phyloP scores from a whole-genome alignment of 2,329 filamentous ascomycete genomes.

The Lachnellula suecica region DNA sequence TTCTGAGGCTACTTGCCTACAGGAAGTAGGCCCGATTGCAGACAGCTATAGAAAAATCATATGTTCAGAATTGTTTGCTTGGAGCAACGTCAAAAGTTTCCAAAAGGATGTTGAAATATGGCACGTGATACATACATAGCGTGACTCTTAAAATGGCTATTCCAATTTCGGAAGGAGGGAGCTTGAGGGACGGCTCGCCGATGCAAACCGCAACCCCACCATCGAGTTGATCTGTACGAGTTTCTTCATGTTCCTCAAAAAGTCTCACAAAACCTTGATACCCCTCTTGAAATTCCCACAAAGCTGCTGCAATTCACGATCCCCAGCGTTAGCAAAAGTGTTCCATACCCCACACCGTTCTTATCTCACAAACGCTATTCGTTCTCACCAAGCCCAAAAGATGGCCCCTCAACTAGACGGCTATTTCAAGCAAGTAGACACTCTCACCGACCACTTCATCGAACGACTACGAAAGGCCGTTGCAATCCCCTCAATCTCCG shows the following conservation, averaged over 20 bases:
- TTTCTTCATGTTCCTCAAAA: background rate
- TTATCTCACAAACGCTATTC: constrained; percentile 29
- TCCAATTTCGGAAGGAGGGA: background rate
- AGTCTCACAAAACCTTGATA: background rate
- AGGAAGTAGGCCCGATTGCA: too few relatives aligned
- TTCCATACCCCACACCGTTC: constrained; percentile 4
- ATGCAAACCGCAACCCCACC: background rate
- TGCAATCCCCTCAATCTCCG: constrained; percentile 93
- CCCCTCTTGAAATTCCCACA: background rate
- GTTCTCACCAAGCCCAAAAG: constrained; percentile 53
- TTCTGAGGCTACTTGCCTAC: too few relatives aligned
- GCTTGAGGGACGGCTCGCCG: background rate
- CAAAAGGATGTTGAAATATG: too few relatives aligned
- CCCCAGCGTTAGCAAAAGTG: too few relatives aligned
- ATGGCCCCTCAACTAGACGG: constrained; percentile 91
- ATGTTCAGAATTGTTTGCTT: too few relatives aligned
- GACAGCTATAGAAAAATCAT: too few relatives aligned
- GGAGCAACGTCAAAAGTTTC: too few relatives aligned
- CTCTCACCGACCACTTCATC: constrained; percentile 77
- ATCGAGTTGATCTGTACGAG: too few relatives aligned
- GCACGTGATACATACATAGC: too few relatives aligned
- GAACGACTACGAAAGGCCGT: constrained; percentile 88
- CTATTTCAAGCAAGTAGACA: constrained; percentile 91
- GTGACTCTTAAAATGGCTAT: too few relatives aligned
- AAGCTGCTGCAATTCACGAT: background rate